phyloP scores from a whole-genome alignment of 2,329 filamentous ascomycete species.

The Rhinocladiella mackenziei region DNA sequence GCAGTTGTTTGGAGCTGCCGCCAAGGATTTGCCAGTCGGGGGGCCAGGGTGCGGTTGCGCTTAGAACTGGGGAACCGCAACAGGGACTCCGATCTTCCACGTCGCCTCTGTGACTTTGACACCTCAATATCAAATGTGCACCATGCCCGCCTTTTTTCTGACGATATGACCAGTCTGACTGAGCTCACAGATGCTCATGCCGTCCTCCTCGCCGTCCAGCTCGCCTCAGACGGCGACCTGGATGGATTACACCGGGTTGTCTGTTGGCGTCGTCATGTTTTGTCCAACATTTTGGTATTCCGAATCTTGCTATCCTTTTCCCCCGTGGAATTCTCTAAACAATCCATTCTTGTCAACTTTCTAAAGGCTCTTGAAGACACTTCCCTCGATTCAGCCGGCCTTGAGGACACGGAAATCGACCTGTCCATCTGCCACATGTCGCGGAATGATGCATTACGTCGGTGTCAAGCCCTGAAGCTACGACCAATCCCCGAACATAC shows the following conservation, averaged over 20 bases:
- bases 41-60: too few species aligned
- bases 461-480: slow-evolving; percentile 15
- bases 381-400: slow-evolving; percentile 16
- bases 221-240: slow-evolving; percentile 54
- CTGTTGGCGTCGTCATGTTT: slow-evolving; percentile 44
- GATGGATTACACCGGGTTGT: slow-evolving; percentile 50
- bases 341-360: slow-evolving; percentile 17
- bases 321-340: slow-evolving; percentile 55
- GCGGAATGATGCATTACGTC: slow-evolving; percentile 13
- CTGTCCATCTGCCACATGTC: slow-evolving; percentile 31
- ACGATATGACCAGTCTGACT: slow-evolving; percentile 36
- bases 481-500: slow-evolving; percentile 10
- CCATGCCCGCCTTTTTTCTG: background rate
- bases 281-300: slow-evolving; percentile 52
- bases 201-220: slow-evolving; percentile 55
- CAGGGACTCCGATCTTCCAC: background rate
- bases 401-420: slow-evolving; percentile 36
- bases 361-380: slow-evolving; percentile 35
- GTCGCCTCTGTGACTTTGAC: background rate
- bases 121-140: too few species aligned
- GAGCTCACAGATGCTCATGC: slow-evolving; percentile 54
- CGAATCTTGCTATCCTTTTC: slow-evolving; percentile 59
- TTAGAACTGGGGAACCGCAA: too few species aligned
- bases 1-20: slow-evolving; percentile 11
- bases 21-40: slow-evolving; percentile 3